Conservation (phyloP, 495 filamentous ascomycete species). For the Neurospora terricola region DNA sequence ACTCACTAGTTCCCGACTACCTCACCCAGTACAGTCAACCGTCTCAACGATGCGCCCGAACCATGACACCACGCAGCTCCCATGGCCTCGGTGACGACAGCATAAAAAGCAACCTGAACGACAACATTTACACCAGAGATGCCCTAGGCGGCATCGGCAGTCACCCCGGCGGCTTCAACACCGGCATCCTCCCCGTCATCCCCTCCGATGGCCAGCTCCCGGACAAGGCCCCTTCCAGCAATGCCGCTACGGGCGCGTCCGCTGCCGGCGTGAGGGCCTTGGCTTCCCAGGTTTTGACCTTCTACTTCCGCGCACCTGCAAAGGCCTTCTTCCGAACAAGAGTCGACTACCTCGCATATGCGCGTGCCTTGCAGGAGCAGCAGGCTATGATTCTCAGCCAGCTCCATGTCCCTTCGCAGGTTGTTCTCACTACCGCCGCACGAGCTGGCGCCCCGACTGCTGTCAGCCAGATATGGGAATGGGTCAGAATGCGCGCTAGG, state of each 20-base stretch:
- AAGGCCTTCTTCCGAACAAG: slow-evolving; percentile 84
- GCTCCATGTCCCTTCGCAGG: background rate
- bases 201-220: slow-evolving; percentile 21
- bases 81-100: slow-evolving; percentile 7
- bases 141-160: background rate
- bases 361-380: slow-evolving; percentile 33
- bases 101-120: background rate
- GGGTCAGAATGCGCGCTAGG: slow-evolving; percentile 51
- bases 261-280: slow-evolving; percentile 74
- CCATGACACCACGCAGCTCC: slow-evolving; percentile 14
- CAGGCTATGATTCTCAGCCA: slow-evolving; percentile 4
- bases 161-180: slow-evolving; percentile 9
- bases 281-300: slow-evolving; percentile 67
- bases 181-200: slow-evolving; percentile 29
- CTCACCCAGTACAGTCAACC: background rate
- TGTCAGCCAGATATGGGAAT: slow-evolving; percentile 7
- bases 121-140: background rate
- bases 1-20: background rate
- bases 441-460: slow-evolving; percentile 8
- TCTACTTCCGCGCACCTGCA: slow-evolving; percentile 81
- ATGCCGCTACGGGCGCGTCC: slow-evolving; percentile 64
- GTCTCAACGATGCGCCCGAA: slow-evolving; percentile 6
- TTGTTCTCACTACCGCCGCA: background rate
- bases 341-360: slow-evolving; percentile 63
- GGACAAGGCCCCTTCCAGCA: slow-evolving; percentile 43